Base-by-base conservation (phyloP, 2,329 filamentous ascomycete genomes). In the Arthrobotrys entomopaga region DNA sequence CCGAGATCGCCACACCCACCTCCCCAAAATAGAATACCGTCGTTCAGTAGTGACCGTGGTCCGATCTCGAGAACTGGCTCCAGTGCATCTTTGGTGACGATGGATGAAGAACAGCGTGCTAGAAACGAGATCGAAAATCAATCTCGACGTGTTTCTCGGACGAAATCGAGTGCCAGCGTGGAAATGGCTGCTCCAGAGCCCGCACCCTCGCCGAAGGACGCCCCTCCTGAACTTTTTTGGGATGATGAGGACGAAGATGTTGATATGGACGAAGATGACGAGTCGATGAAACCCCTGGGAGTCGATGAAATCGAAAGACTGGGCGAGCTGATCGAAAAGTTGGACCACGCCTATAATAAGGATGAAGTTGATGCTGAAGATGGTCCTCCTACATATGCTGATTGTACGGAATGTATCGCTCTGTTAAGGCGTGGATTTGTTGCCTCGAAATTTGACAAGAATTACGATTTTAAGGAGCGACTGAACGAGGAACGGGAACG, bases 401-500 rank as follows among this genome's bases (percentile, higher is more conserved):
- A 75, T 56, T 65, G 58, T 20, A 57, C 57, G 13, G 71, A 75
- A 20, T 75, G 71, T 22, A 69, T 75, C n/a, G 53, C 13, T 4
- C 24, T 75, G 26, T 46, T 75, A n/a, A 49, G 71, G 29, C 71
- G 71, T 20, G 71, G 71, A 43, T 75, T 67, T 43, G 58, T 69
- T n/a, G 71, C 64, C 3, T 67, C 71, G 4, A 75, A 75, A 42
- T 69, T 67, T 11, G 52, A 53, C 40, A 43, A 60, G 24, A 46
- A 63, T 8, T 75, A 71, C 40, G 64, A 61, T 19, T 72, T 77
- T 11, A 72, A 76, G 48, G 65, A 63, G 22, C 76, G 78, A 40
- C 63, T 79, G 52, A 71, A 76, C 6, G 72, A 75, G 26, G 77
- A 74, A n/a, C 73, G 78, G 15, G 74, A 76, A 8, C 67, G 76